Conservation (phyloP, 2,329 filamentous ascomycete species). For the Bertia moriformis region DNA sequence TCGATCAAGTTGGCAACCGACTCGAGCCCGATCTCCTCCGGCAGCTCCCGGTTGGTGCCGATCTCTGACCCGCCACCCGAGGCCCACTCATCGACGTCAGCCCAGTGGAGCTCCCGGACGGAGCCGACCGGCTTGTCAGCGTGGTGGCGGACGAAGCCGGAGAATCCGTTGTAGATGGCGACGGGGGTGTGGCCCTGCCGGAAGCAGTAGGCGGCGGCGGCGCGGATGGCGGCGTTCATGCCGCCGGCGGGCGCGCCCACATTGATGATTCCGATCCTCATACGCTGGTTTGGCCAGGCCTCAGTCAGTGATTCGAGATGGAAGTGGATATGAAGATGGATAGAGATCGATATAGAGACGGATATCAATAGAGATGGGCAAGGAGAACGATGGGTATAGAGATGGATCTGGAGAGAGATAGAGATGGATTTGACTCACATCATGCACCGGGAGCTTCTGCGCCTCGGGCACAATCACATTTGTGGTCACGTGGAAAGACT, state of each 20-base stretch:
- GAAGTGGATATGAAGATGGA: too few relatives aligned
- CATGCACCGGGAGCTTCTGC: constrained; percentile 51
- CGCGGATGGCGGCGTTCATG: constrained; percentile 93
- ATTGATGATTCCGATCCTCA: constrained; percentile 91
- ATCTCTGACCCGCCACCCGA: constrained; percentile 96
- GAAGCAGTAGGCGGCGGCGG: constrained; percentile 82
- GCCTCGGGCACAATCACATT: constrained; percentile 51
- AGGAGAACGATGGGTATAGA: too few relatives aligned
- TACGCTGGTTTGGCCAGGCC: constrained; percentile 55
- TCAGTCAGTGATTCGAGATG: not conserved
- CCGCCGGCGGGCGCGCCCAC: constrained; percentile 92
- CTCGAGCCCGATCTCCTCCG: constrained; percentile 65
- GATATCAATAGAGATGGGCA: too few relatives aligned
- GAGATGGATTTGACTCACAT: too few relatives aligned
- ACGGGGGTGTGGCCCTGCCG: constrained; percentile 79
- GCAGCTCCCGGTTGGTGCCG: constrained; percentile 88
- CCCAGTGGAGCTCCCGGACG: constrained; percentile 76
- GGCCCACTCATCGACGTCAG: constrained; percentile 89
- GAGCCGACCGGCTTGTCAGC: constrained; percentile 67
- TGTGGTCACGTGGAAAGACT: constrained; percentile 80
- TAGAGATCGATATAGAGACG: too few relatives aligned
- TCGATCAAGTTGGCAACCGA: constrained; percentile 71
- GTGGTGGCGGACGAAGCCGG: constrained; percentile 82
- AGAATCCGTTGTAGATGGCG: constrained; percentile 93
- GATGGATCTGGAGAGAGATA: too few relatives aligned